A percentile compares a stretch with the other conserved stretches of the same genome.
phyloP scores from a whole-genome alignment of 371 early-diverging fungal species.

The Fennellomyces sp. region DNA sequence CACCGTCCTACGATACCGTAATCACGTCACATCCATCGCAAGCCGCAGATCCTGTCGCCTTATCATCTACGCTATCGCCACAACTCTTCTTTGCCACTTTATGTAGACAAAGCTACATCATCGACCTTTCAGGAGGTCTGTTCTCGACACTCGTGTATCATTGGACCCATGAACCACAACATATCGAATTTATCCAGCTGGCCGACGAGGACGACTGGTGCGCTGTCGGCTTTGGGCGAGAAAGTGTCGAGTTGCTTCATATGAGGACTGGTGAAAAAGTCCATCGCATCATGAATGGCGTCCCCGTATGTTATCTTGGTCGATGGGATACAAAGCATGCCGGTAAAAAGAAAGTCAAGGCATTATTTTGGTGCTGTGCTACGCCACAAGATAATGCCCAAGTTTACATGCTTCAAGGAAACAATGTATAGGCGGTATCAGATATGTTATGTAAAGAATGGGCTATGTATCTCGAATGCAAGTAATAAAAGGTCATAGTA shows the following conservation, averaged over 20 bases:
- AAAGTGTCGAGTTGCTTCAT: conserved; percentile 36
- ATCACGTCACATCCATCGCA: conserved; percentile 24
- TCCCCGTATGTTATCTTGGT: conserved; percentile 38
- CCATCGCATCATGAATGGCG: conserved; percentile 41
- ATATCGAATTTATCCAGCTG: conserved; percentile 40
- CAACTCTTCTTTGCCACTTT: conserved; percentile 51
- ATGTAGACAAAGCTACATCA: conserved; percentile 41
- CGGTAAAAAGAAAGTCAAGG: conserved; percentile 2
- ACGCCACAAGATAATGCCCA: conserved; percentile 5
- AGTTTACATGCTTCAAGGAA: conserved; percentile 12
- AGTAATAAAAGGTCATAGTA: neutral
- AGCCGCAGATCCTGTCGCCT: conserved; percentile 43
- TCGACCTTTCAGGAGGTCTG: conserved; percentile 37
- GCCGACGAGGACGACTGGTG: conserved; percentile 26
- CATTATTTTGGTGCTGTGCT: conserved; percentile 15
- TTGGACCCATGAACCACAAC: conserved; percentile 40
- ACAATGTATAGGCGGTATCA: neutral
- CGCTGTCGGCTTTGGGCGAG: conserved; percentile 38
- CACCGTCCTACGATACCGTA: conserved; percentile 48
- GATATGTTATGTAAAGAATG: neutral
- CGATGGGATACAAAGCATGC: conserved; percentile 22
- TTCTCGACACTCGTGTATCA: conserved; percentile 41
- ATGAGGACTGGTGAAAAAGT: conserved; percentile 26
- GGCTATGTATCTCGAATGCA: too few relatives aligned
- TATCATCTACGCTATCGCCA: conserved; percentile 38